Base-by-base conservation (phyloP, 2,329 filamentous ascomycete genomes). In the Aspergillus sp. region DNA sequence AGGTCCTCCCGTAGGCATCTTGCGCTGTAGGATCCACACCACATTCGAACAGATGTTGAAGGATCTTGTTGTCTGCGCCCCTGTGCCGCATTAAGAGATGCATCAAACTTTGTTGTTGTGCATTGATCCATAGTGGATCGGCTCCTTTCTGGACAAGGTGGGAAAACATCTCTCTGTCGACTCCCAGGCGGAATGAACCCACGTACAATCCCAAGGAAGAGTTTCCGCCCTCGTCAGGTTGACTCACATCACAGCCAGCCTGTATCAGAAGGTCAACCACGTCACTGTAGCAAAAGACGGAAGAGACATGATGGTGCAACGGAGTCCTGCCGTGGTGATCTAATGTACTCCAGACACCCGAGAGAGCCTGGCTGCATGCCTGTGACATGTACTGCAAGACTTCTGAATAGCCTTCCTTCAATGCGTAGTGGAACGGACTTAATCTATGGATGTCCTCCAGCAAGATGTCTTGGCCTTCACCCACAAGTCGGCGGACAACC, bases 1-100 rank as follows among this genome's bases (percentile, higher is more conserved):
- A 25, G 9, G 34, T 54, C 34, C 43, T 58, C 14, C 49, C 45
- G 14, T 56, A 38, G 43, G 36, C n/a, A 54, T 60, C 56, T 41
- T 46, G 49, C 4, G 54, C 45, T 34, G 50, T 23, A 49, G 46
- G 49, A 50, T 58, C 54, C 48, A 60, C 14, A 16, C 45, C 50
- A 50, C 9, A 20, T 17, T 42, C 17, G 25, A 57, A 47, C 48
- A 60, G 13, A 49, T 29, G 32, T 17, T 52, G 36, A 45, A 60
- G 47, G 14, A 58, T 51, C 36, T 32, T 29, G 19, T 45, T 49
- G 38, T 56, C 47, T 49, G 25, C 44, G 31, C 36, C 38, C 43
- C 32, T 45, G 31, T 61, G 45, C 13, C 45, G 53, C 53, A 61
- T 61, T 4, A 47, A 4, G 21, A 61, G 51, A 51, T 61, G 54